Conservation (phyloP, 108 stramenopile genomes). For the Cyclostephanos tholiformis region DNA sequence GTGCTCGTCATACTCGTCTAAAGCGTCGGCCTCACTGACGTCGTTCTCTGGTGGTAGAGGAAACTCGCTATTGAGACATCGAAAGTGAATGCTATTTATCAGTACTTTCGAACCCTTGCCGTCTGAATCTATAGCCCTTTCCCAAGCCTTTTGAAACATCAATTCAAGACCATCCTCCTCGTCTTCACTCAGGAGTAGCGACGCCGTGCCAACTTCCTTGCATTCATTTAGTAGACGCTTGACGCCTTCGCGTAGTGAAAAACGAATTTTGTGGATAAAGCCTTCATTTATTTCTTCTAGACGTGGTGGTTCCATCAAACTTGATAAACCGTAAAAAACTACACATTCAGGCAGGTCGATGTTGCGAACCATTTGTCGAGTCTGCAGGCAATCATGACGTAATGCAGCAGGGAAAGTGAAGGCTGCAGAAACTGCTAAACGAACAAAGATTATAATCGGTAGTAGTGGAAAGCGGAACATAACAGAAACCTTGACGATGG, state of each 20-base stretch:
- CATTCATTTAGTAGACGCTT: constrained; percentile 67
- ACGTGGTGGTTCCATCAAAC: constrained; percentile 33
- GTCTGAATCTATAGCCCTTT: neutral
- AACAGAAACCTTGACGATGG: no score
- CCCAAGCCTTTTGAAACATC: constrained; percentile 19
- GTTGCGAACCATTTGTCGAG: constrained; percentile 69
- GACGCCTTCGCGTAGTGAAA: constrained; percentile 51
- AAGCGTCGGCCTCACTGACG: constrained; percentile 1
- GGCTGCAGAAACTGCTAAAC: no score
- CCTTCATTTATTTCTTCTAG: constrained; percentile 5
- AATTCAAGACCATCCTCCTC: constrained; percentile 13
- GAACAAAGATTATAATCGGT: no score
- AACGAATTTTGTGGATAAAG: neutral
- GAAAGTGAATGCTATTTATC: constrained; percentile 20
- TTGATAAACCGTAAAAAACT: constrained; percentile 69
- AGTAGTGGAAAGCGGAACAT: no score
- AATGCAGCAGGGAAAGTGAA: no score
- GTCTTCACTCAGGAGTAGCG: constrained; percentile 47
- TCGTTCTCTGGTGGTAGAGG: neutral
- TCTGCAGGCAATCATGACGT: no score
- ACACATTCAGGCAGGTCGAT: constrained; percentile 78
- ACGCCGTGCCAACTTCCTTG: constrained; percentile 63
- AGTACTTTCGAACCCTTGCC: constrained; percentile 1
- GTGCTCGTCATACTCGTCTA: constrained; percentile 19
- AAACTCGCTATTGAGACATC: constrained; percentile 19